Evolutionary conservation across 805 yeast species (phyloP), one percentile per base, ranked within the genome.

Genomic region (Barnettozyma wickerhamii): DNA sequence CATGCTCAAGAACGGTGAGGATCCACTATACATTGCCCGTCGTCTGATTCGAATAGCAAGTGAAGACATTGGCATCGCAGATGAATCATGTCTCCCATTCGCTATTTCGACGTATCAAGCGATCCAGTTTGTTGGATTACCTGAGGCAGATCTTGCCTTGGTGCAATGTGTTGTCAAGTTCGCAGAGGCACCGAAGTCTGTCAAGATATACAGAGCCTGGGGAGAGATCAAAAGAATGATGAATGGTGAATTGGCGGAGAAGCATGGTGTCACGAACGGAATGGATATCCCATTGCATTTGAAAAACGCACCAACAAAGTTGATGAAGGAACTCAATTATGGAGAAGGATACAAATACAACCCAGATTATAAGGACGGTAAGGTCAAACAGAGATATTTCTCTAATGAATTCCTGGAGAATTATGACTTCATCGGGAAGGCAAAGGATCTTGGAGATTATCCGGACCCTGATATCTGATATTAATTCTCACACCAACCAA

Each of bases 131-230:
- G 74, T 93, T 17, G 99, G 99, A 0, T 69, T 93, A 74, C 99
- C 99, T 0, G 99, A 93, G 55, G 91, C 93, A 3, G 95, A 90
- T 58, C 70, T 86, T 19, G 79, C 88, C 6, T 63, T 93, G 32
- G 98, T 89, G 0, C 98, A 93, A 52, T 89, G 96, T 62, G 90
- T 95, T 1, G 88, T 84, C n/a, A 85, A 90, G 51, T 66, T 93
- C 19, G 95, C 97, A 0, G 64, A 77, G 40, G 95, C 97, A 0
- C 78, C 80, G 0, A 93, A 93, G 60, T 84, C 95, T 9, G 89
- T 93, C 6, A 83, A 82, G 53, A 79, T 93, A 0, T 93, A 93
- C 56, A 68, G 89, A 43, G 95, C 90, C 0, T 81, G 89, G 73
- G 72, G 80, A 10, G 63, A 69, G 23, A 77, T 90, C n/a, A 85